Evolutionary conservation across 257 asterid genomes (phyloP).

Genomic region (Knoxia roxburghii): DNA sequence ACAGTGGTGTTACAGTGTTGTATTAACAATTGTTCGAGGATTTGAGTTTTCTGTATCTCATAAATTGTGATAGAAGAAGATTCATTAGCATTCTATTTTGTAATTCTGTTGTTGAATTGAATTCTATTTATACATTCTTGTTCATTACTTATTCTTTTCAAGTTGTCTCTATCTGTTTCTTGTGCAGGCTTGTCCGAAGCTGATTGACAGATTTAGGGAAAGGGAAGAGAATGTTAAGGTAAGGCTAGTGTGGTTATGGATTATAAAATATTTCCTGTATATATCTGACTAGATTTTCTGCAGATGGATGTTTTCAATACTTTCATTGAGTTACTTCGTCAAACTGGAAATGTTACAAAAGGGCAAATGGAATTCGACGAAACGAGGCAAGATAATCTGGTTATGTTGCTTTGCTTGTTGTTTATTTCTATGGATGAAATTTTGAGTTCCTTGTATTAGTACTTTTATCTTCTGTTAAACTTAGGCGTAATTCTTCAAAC

Average conservation of each 20-base stretch:
- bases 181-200: slow-evolving; percentile 93
- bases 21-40: not conserved
- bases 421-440: not conserved
- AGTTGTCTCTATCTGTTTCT: not conserved
- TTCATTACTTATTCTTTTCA: not conserved
- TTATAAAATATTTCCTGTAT: slow-evolving; percentile 5
- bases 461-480: not conserved
- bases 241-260: slow-evolving; percentile 14
- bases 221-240: slow-evolving; percentile 99
- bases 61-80: not conserved
- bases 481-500: not conserved
- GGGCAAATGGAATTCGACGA: slow-evolving; percentile 76
- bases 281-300: slow-evolving; percentile 25
- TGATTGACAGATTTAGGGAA: slow-evolving; percentile 96
- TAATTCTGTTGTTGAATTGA: not conserved
- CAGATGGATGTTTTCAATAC: slow-evolving; percentile 98
- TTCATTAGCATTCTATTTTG: no score
- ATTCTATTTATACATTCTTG: not conserved
- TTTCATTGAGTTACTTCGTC: slow-evolving; percentile 86
- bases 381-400: slow-evolving; percentile 61
- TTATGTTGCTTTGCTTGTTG: not conserved
- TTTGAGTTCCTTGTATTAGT: not conserved
- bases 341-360: slow-evolving; percentile 91
- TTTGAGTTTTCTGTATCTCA: not conserved
- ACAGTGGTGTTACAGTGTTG: no score